Conservation (phyloP, 2,329 filamentous ascomycete genomes). For the Tolypocladium ovalisporum region DNA sequence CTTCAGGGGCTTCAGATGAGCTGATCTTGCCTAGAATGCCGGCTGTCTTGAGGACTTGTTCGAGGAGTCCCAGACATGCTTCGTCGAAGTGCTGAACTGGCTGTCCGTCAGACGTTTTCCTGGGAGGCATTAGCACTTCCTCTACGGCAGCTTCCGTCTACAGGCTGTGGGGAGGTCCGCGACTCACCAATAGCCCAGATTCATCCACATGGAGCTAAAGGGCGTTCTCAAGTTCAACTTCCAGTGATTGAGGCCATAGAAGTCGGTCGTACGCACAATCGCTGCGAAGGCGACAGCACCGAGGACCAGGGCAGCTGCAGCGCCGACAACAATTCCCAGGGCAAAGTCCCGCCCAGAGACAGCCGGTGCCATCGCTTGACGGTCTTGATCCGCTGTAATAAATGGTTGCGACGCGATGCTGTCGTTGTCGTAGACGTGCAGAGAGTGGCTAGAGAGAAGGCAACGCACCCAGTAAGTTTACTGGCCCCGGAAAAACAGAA, state of each 20-base stretch:
- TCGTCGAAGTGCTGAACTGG: constrained; percentile 26
- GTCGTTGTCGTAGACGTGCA: no score
- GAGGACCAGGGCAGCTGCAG: constrained; percentile 8
- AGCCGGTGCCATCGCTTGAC: neutral
- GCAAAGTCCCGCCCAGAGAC: constrained; percentile 13
- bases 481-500: no score
- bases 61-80: constrained; percentile 38
- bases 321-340: constrained; percentile 16
- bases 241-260: constrained; percentile 44
- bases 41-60: constrained; percentile 32
- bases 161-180: constrained; percentile 1
- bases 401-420: neutral
- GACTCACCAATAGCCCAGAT: constrained; percentile 48
- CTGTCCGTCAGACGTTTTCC: constrained; percentile 18
- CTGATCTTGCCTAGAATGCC: constrained; percentile 21
- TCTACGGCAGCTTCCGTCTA: neutral
- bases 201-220: constrained; percentile 49
- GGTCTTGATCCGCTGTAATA: neutral
- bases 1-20: neutral
- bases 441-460: no score
- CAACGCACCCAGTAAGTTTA: no score
- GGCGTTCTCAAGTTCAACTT: constrained; percentile 39
- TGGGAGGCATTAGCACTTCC: constrained; percentile 3
- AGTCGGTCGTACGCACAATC: constrained; percentile 15
- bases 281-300: constrained; percentile 6